Conservation (phyloP, 2,329 filamentous ascomycete genomes). For the Fusarium keratoplasticum region DNA sequence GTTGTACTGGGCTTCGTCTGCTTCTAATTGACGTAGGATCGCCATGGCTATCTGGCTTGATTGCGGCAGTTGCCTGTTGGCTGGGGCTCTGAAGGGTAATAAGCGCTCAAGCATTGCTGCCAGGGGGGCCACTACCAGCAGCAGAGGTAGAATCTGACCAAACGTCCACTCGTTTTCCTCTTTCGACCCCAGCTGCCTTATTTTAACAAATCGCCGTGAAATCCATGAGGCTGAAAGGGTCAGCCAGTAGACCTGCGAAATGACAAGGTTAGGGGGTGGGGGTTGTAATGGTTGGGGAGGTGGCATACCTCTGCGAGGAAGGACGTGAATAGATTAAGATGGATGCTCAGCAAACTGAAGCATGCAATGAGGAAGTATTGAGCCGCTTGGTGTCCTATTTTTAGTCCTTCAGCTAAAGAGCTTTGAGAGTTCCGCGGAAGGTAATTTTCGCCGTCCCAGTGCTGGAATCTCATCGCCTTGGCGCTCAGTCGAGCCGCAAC, state of each 20-base stretch:
- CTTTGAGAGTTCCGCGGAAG: fast-evolving
- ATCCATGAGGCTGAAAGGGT: not conserved
- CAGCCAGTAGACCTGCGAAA: not conserved
- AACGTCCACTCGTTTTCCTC: constrained; percentile 11
- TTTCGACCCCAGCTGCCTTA: fast-evolving
- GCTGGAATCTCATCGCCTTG: not conserved
- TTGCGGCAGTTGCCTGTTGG: no score
- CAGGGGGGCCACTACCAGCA: not conserved
- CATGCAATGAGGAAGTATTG: not conserved
- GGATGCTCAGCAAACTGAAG: not conserved
- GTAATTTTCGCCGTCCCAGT: not conserved
- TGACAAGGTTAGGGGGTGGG: not conserved
- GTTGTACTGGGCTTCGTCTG: not conserved
- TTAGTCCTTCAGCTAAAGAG: no score
- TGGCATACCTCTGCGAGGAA: constrained; percentile 3
- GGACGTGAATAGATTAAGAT: not conserved
- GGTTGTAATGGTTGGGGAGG: not conserved
- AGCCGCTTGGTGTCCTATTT: no score
- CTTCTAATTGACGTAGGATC: no score
- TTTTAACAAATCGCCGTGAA: not conserved
- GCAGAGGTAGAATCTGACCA: constrained; percentile 1
- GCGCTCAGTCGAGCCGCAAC: not conserved
- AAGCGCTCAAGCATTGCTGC: not conserved
- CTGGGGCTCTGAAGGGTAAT: no score
- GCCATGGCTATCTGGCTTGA: no score